Percentiles rank a stretch among this genome's conserved stretches.
phyloP scores from a whole-genome alignment of 192 early-diverging fungal genomes.

The Jimgerdemannia lactiflua region DNA sequence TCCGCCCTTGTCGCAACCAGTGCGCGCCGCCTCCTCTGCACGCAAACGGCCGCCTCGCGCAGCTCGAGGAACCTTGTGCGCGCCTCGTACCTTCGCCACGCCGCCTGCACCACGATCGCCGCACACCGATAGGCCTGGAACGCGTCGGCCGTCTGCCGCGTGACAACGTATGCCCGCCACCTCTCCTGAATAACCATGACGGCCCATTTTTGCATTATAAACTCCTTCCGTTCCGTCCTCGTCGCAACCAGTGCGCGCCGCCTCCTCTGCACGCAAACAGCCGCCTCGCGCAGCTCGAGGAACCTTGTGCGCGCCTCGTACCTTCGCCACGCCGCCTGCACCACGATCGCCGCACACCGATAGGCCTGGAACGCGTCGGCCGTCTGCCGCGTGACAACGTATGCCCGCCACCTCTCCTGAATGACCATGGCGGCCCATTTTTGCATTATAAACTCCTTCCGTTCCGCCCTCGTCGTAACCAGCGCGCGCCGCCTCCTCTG shows the following conservation, averaged over 20 bases:
- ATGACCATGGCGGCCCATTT: constrained; percentile 28
- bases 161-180: constrained; percentile 20
- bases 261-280: constrained; percentile 12
- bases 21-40: constrained; percentile 20
- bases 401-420: constrained; percentile 21
- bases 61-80: constrained; percentile 18
- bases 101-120: constrained; percentile 14
- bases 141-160: constrained; percentile 5
- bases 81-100: constrained; percentile 10
- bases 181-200: constrained; percentile 22
- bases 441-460: not conserved
- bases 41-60: constrained; percentile 6
- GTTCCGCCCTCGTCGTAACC: not conserved
- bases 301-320: constrained; percentile 14
- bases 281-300: constrained; percentile 12
- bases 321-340: constrained; percentile 18
- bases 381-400: constrained; percentile 9
- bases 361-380: constrained; percentile 19
- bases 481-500: constrained; percentile 12
- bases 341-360: constrained; percentile 10
- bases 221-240: not conserved
- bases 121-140: constrained; percentile 22
- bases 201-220: constrained; percentile 15
- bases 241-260: constrained; percentile 10
- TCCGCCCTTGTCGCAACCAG: not conserved